These are phyloP conservation scores for Colletotrichum sp. DNA, from an alignment of 2,329 filamentous ascomycete species.

Conservation along the genomic window DNA sequence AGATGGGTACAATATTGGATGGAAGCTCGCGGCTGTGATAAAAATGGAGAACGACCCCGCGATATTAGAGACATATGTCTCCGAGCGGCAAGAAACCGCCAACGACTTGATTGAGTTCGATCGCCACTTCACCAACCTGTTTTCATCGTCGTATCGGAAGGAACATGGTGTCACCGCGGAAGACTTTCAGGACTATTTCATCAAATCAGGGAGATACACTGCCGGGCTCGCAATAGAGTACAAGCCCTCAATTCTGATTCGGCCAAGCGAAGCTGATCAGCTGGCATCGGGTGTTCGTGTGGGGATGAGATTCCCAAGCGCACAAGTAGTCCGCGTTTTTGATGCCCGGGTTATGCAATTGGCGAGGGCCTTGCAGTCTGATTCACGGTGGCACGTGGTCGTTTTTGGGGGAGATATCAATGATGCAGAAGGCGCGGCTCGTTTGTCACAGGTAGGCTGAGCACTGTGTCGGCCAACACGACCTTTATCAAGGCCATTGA, in stretches of 20 bases:
- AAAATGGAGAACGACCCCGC: constrained; percentile 74
- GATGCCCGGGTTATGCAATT: constrained; percentile 64
- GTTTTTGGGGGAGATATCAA: neutral
- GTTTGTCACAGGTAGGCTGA: neutral
- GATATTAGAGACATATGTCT: constrained; percentile 83
- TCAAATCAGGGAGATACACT: constrained; percentile 62
- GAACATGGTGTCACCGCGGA: constrained; percentile 46
- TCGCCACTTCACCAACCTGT: constrained; percentile 86
- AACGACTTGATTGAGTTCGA: constrained; percentile 87
- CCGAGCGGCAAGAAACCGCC: constrained; percentile 83
- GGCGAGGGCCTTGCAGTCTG: constrained; percentile 52
- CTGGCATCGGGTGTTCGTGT: constrained; percentile 47
- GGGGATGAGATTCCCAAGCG: constrained; percentile 62
- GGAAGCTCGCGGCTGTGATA: constrained; percentile 94
- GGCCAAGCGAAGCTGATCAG: constrained; percentile 29
- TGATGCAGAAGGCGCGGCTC: neutral
- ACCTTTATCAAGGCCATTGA: neutral
- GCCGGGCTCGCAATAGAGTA: constrained; percentile 65
- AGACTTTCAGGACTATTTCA: constrained; percentile 61
- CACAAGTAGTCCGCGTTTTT: constrained; percentile 63
- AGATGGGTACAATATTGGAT: constrained; percentile 87
- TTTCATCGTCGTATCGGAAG: constrained; percentile 59
- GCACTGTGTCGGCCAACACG: rapidly evolving
- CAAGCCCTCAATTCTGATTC: constrained; percentile 51
- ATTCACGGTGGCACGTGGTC: constrained; percentile 46